These are phyloP conservation scores for Vanderwaltozyma polyspora DNA, from an alignment of 805 yeast genomes.

Conservation along the genomic window DNA sequence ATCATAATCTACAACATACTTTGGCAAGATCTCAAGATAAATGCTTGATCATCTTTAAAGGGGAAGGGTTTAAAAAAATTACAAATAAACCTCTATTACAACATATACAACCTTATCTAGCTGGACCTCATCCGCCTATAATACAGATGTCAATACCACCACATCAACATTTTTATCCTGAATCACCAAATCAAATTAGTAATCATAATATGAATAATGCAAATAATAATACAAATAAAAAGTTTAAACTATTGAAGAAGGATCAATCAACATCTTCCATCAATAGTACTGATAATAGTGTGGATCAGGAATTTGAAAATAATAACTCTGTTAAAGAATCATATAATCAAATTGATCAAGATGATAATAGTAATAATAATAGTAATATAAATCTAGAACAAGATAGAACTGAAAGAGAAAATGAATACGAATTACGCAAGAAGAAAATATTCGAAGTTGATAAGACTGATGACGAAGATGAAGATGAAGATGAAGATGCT, in stretches of 20 bases:
- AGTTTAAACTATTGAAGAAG: not conserved
- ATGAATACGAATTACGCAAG: constrained; percentile 31
- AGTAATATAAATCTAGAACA: constrained; percentile 16
- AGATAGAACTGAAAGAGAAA: constrained; percentile 33
- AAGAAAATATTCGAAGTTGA: constrained; percentile 28
- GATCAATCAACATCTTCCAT: not conserved
- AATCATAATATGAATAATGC: not conserved
- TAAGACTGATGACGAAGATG: constrained; percentile 23
- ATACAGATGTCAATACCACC: too few species aligned
- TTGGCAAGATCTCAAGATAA: constrained; percentile 38
- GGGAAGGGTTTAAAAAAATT: constrained; percentile 13
- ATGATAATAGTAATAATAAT: not conserved
- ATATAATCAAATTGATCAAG: not conserved
- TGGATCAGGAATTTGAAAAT: not conserved
- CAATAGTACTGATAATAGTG: not conserved
- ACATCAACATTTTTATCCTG: not conserved
- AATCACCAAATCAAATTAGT: not conserved
- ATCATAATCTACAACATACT: constrained; percentile 50
- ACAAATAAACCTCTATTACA: constrained; percentile 12
- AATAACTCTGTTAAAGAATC: not conserved
- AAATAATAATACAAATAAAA: not conserved
- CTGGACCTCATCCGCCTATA: not conserved
- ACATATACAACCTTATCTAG: constrained; percentile 7
- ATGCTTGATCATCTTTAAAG: constrained; percentile 35
- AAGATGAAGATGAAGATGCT: constrained; percentile 5